phyloP scores from a whole-genome alignment of 2,329 filamentous ascomycete species.

The Tolypocladium pustulatum region DNA sequence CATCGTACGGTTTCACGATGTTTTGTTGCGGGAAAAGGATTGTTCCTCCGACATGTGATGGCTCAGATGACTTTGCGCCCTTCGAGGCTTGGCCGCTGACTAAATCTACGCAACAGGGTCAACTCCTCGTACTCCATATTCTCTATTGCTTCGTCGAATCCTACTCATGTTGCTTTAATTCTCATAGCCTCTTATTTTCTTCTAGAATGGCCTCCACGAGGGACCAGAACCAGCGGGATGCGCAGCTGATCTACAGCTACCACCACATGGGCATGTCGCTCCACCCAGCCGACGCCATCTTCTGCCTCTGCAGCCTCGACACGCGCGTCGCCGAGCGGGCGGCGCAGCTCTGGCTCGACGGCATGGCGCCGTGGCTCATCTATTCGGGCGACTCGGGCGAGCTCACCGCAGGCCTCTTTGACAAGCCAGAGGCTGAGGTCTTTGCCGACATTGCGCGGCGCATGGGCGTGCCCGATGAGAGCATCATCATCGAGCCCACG shows the following conservation, averaged over 20 bases:
- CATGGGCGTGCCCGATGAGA: conserved; percentile 27
- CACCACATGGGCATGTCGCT: conserved; percentile 28
- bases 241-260: conserved; percentile 30
- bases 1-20: too few relatives aligned
- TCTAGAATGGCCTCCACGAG: background rate
- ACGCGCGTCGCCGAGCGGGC: conserved; percentile 30
- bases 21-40: too few relatives aligned
- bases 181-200: too few relatives aligned
- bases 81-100: background rate
- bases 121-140: background rate
- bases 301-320: conserved; percentile 37
- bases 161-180: background rate
- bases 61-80: too few relatives aligned
- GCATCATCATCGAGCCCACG: conserved; percentile 26
- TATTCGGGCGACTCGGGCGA: conserved; percentile 32
- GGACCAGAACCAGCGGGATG: conserved; percentile 15
- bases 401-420: conserved; percentile 28
- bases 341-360: conserved; percentile 29
- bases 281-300: conserved; percentile 27
- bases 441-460: conserved; percentile 28
- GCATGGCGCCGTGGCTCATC: conserved; percentile 26
- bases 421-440: conserved; percentile 28
- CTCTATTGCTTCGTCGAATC: background rate
- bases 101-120: background rate
- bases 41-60: too few relatives aligned